A percentile compares a stretch with the other conserved stretches of the same genome.
phyloP scores from a whole-genome alignment of 371 early-diverging fungal species.

The Mucor irregularis region DNA sequence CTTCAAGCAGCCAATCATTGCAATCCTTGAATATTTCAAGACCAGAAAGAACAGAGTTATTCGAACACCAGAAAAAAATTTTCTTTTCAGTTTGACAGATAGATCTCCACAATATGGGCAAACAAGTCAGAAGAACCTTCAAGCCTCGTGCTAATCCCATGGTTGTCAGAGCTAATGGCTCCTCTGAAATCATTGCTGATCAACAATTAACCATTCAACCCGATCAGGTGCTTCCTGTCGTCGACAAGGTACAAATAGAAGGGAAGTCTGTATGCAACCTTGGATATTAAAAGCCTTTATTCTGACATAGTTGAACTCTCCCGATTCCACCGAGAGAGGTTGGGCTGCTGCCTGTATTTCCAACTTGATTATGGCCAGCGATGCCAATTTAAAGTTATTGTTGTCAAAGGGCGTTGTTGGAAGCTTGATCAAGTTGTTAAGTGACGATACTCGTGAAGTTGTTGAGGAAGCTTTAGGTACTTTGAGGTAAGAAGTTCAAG shows the following conservation, averaged over 20 bases:
- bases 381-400: conserved; percentile 65
- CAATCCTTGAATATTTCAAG: too few species aligned
- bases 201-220: conserved; percentile 24
- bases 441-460: conserved; percentile 73
- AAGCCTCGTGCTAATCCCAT: conserved; percentile 30
- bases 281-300: not conserved
- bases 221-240: conserved; percentile 55
- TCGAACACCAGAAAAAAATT: too few species aligned
- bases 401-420: conserved; percentile 70
- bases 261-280: not conserved
- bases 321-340: conserved; percentile 74
- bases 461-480: conserved; percentile 80
- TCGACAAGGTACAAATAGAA: conserved; percentile 52
- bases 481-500: conserved; percentile 45
- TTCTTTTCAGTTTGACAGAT: too few species aligned
- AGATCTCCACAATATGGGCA: too few species aligned
- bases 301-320: conserved; percentile 57
- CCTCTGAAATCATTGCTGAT: conserved; percentile 27
- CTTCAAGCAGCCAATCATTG: too few species aligned
- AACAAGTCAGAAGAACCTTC: conserved; percentile 27
- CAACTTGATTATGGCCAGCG: conserved; percentile 67
- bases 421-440: conserved; percentile 68
- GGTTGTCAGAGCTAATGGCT: conserved; percentile 22
- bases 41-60: too few species aligned
- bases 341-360: conserved; percentile 91